Conservation (phyloP, 768 basidiomycete species). For the Pisolithus sp. region DNA sequence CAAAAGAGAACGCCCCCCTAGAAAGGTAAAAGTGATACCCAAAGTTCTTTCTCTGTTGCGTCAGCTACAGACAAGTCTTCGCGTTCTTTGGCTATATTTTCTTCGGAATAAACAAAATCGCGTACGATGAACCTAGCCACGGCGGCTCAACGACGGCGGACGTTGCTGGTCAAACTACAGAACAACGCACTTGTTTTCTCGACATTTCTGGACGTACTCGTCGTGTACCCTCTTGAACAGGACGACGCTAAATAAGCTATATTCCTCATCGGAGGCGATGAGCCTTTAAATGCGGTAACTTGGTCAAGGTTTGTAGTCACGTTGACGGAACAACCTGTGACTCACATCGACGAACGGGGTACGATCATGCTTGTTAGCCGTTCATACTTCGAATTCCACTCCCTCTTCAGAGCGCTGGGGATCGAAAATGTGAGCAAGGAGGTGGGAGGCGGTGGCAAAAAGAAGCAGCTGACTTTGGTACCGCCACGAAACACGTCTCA, state of each 20-base stretch:
- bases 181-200: slow-evolving; percentile 80
- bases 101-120: slow-evolving; percentile 89
- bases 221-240: slow-evolving; percentile 89
- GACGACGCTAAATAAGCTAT: slow-evolving; percentile 75
- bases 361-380: slow-evolving; percentile 85
- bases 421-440: slow-evolving; percentile 10
- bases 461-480: slow-evolving; percentile 68
- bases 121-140: slow-evolving; percentile 76
- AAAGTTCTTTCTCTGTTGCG: slow-evolving; percentile 90
- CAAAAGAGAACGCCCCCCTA: neutral
- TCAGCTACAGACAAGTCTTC: slow-evolving; percentile 77
- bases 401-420: slow-evolving; percentile 67
- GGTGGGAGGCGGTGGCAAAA: neutral
- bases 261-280: slow-evolving; percentile 85
- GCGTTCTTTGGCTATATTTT: slow-evolving; percentile 69
- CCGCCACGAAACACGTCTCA: slow-evolving; percentile 87
- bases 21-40: slow-evolving; percentile 46
- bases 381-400: slow-evolving; percentile 90
- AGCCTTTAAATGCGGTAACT: slow-evolving; percentile 36
- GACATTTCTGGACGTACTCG: slow-evolving; percentile 87
- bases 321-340: slow-evolving; percentile 11
- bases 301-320: slow-evolving; percentile 8
- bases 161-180: neutral
- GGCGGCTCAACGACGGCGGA: slow-evolving; percentile 3
- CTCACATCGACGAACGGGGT: slow-evolving; percentile 82